Evolutionary conservation across 2,329 filamentous ascomycete species (phyloP), one percentile per base, ranked within the genome.

Genomic region (Phialophora expanda): DNA sequence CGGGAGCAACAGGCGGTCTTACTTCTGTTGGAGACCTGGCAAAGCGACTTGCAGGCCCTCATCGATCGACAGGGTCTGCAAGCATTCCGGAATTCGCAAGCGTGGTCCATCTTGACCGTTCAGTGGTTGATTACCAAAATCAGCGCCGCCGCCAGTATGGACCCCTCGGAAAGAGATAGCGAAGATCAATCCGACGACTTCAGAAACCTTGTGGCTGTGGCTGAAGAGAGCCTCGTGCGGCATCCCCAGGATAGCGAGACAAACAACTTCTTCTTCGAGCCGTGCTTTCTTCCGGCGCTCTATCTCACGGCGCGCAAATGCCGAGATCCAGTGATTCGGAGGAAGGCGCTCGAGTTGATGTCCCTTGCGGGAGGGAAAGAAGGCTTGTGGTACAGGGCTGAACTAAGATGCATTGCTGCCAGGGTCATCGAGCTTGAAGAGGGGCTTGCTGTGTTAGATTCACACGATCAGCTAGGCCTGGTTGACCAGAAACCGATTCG

Each of bases 281-380:
- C 30, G 9, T 34, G 26, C 17, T 60, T 60, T 28, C 46, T 60
- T 4, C 41, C 57, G 0, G 41, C 57, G 8, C 57, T 60, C 28
- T 60, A 50, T 24, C 57, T 60, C 14, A 60, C 57, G 12, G 46
- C 44, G 14, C 44, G 44, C 46, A 50, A 60, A 24, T 60, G 57
- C 26, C 57, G 57, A 12, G 46, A 60, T 8, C 17, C 57, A 1
- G 8, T 22, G 6, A 48, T 51, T 14, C 57, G 57, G 20, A 60
- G 57, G n/a, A 60, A 60, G 24, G 57, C 57, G 12, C 44, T 60
- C 4, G 57, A 60, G 22, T 38, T 60, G 57, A 60, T 60, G 57
- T 28, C 11, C 41, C 57, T 24, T 9, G 24, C 57, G 22, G 44
- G 57, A 6, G 46, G n/a, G 28, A 60, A 60, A n/a, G 57, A 60